phyloP scores from a whole-genome alignment of 2,329 filamentous ascomycete genomes.

The Lasiodiplodia hormozganensis region DNA sequence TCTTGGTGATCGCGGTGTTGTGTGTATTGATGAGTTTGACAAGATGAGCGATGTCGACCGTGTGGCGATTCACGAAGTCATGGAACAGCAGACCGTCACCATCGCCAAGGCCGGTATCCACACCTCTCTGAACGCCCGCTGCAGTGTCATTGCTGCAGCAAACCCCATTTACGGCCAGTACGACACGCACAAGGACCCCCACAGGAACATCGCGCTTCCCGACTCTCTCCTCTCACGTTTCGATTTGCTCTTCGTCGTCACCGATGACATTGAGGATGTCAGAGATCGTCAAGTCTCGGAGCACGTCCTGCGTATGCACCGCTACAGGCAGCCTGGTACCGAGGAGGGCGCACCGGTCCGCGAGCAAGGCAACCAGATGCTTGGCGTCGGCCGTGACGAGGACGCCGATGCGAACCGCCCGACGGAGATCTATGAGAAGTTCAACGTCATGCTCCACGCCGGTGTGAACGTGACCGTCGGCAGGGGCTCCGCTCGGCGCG shows the following conservation, averaged over 20 bases:
- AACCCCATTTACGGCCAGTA: constrained; percentile 99
- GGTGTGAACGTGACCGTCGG: constrained; percentile 81
- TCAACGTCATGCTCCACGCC: constrained; percentile 92
- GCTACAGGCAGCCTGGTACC: constrained; percentile 88
- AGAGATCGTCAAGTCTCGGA: constrained; percentile 91
- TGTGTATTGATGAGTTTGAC: constrained; percentile 99
- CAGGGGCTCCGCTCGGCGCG: constrained; percentile 75
- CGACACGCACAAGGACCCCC: constrained; percentile 96
- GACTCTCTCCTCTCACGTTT: constrained; percentile 98
- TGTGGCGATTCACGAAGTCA: constrained; percentile 99
- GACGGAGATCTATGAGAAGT: constrained; percentile 95
- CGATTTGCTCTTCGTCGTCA: constrained; percentile 96
- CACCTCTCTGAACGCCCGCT: constrained; percentile 94
- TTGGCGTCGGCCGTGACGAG: constrained; percentile 85
- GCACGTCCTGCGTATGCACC: constrained; percentile 96
- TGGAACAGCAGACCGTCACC: constrained; percentile 99
- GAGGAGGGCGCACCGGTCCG: constrained; percentile 95
- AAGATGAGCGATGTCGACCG: constrained; percentile 99
- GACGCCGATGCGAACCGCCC: constrained; percentile 76
- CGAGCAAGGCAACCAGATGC: constrained; percentile 81
- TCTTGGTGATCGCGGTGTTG: constrained; percentile 92
- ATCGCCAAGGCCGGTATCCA: constrained; percentile 99
- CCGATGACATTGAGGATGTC: constrained; percentile 95
- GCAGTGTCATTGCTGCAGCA: constrained; percentile 93
- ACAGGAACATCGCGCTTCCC: constrained; percentile 96